Percentiles rank a stretch among this genome's conserved stretches.
phyloP scores from a whole-genome alignment of 345 rosid genomes.

The Pelargonium nanum region DNA sequence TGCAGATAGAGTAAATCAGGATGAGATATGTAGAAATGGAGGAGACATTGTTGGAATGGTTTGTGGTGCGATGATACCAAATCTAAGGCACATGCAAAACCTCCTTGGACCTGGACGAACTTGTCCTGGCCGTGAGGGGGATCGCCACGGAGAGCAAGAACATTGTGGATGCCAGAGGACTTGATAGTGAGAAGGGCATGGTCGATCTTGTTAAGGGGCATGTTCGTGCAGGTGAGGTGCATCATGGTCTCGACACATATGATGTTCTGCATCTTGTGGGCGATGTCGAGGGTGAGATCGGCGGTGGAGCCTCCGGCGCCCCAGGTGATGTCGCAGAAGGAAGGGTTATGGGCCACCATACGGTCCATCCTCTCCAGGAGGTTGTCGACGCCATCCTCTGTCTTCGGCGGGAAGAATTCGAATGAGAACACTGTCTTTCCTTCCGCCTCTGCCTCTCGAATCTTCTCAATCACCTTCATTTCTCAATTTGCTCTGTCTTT shows the following conservation, averaged over 20 bases:
- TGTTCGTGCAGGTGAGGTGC: slow-evolving; percentile 98
- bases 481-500: not conserved
- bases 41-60: too few relatives aligned
- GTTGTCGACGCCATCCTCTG: slow-evolving; percentile 95
- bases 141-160: slow-evolving; percentile 95
- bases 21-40: not conserved
- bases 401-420: slow-evolving; percentile 98
- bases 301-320: slow-evolving; percentile 99
- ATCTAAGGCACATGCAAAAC: slow-evolving; percentile 92
- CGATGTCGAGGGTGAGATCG: slow-evolving; percentile 86
- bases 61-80: too few relatives aligned
- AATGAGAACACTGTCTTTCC: slow-evolving; percentile 76
- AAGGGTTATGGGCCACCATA: slow-evolving; percentile 72
- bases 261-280: slow-evolving; percentile 92
- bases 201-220: slow-evolving; percentile 92
- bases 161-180: slow-evolving; percentile 91
- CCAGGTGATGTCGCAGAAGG: slow-evolving; percentile 99
- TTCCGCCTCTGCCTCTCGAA: slow-evolving; percentile 23
- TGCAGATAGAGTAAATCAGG: not conserved
- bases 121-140: slow-evolving; percentile 98
- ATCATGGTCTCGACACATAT: slow-evolving; percentile 97
- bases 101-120: slow-evolving; percentile 88
- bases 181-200: slow-evolving; percentile 74
- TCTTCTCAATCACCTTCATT: slow-evolving; percentile 92
- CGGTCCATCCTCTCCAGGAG: slow-evolving; percentile 96